Base-by-base conservation (phyloP, 768 basidiomycete species). In the Lactarius sp. region DNA sequence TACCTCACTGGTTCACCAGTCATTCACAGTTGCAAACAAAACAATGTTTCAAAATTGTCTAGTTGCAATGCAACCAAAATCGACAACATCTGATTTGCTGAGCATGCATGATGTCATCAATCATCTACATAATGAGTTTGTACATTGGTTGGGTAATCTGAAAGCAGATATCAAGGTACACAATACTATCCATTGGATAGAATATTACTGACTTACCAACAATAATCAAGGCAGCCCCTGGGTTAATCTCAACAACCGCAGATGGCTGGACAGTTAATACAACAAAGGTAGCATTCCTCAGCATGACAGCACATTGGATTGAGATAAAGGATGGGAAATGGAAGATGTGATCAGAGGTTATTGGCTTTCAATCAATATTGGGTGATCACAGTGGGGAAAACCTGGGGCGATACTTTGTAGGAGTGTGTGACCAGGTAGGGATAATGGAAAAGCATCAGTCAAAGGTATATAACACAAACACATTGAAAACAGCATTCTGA, bases 341-440 rank as follows among this genome's bases (percentile, higher is more conserved):
- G 59, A 36, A 52, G 14, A 4, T 60, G 33, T 7, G 44, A 10
- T n/a, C 44, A 0, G 44, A 52, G 9, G 52, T 60, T 6, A 27
- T 60, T 6, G 41, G 59, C 18, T 60, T 60, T 18, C 13, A 31
- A 39, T 9, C 51, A 3, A 16, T 60, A 27, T 53, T 20, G 12
- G 59, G 59, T 4, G 16, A 46, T 5, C 51, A 60, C 31, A 60
- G 59, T 31, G 52, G 59, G 2, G n/a, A 16, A 34, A 60, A 60
- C 6, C 52, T 60, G 0, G 52, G 59, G 14, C 7, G 33, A 2
- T 60, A 52, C 14, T 14, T 44, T n/a, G 59, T 60, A 0, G 51
- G 59, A 2, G 14, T 60, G 9, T 53, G 31, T 9, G 52, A 60
- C 16, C 20, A 10, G 18, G 33, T 60, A 1, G 52, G 52, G n/a